Conservation (phyloP, 1,284 basidiomycete genomes). For the Stygiomarasmius scandens region DNA sequence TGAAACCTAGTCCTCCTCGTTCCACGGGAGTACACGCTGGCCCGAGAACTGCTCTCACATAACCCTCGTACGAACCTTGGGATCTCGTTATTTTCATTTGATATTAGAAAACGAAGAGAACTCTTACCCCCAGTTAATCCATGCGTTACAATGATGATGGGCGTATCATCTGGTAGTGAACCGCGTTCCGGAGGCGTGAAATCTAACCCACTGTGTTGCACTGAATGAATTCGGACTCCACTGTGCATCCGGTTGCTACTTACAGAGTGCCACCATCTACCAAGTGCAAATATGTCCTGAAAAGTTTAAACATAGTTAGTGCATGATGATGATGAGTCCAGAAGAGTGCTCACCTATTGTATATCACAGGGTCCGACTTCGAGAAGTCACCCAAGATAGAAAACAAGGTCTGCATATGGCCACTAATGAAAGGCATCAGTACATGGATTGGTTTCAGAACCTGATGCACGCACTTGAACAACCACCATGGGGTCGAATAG, state of each 20-base stretch:
- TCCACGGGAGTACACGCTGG: slow-evolving; percentile 69
- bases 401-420: slow-evolving; percentile 54
- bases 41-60: slow-evolving; percentile 80
- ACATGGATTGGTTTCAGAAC: too few relatives aligned
- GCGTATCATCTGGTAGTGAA: slow-evolving; percentile 61
- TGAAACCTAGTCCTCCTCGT: slow-evolving; percentile 83
- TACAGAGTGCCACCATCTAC: slow-evolving; percentile 76
- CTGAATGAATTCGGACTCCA: background rate
- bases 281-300: slow-evolving; percentile 58
- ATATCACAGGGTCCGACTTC: slow-evolving; percentile 61
- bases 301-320: slow-evolving; percentile 44
- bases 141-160: slow-evolving; percentile 84
- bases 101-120: background rate
- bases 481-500: background rate
- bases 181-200: slow-evolving; percentile 64
- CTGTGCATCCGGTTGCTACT: background rate
- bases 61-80: slow-evolving; percentile 84
- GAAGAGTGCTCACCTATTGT: slow-evolving; percentile 52
- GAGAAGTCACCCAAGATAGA: slow-evolving; percentile 59
- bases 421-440: background rate
- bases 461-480: slow-evolving; percentile 4
- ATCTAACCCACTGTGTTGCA: slow-evolving; percentile 63
- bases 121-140: slow-evolving; percentile 81
- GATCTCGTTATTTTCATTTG: background rate
- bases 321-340: slow-evolving; percentile 12